Base-by-base conservation (phyloP, 2,329 filamentous ascomycete species). In the Microthyrium microscopicum region DNA sequence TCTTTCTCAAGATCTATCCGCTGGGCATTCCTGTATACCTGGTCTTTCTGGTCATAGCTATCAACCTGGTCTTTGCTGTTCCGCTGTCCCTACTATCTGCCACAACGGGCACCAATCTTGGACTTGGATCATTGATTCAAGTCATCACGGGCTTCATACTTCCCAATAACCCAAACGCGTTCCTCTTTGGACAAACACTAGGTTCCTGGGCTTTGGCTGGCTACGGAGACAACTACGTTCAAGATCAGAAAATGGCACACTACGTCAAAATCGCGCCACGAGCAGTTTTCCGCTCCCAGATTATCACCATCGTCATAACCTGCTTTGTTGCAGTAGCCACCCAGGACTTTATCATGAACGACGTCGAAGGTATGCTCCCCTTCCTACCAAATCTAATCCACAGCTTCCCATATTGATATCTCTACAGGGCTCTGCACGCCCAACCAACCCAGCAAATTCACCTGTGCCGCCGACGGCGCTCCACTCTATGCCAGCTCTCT, bases 271-370 rank as follows among this genome's bases (percentile, higher is more conserved):
- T 68, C 8, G 73, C 74, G 0, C 73, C 71, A 9, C 61, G 70
- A 15, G 73, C 69, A 12, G 73, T 77, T 58, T 79, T 79, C 53
- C 61, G 67, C 53, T 62, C 64, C 4, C 74, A 79, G 48, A 64
- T 77, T 4, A 65, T 74, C 2, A 72, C 74, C 6, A 76, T 72
- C 0, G 68, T 64, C 37, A n/a, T n/a, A n/a, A n/a, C n/a, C n/a
- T n/a, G n/a, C n/a, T n/a, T n/a, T n/a, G n/a, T n/a, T n/a, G n/a
- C n/a, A n/a, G n/a, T n/a, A n/a, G n/a, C n/a, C n/a, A n/a, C n/a
- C n/a, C n/a, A n/a, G n/a, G n/a, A n/a, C n/a, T n/a, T n/a, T n/a
- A n/a, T n/a, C n/a, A n/a, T n/a, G n/a, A n/a, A n/a, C n/a, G n/a
- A n/a, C n/a, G n/a, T n/a, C n/a, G n/a, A n/a, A n/a, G n/a, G n/a